Evolutionary conservation across 140 eudicot genomes (phyloP), one percentile per base, ranked within the genome.

Genomic region (Stevia rebaudiana): DNA sequence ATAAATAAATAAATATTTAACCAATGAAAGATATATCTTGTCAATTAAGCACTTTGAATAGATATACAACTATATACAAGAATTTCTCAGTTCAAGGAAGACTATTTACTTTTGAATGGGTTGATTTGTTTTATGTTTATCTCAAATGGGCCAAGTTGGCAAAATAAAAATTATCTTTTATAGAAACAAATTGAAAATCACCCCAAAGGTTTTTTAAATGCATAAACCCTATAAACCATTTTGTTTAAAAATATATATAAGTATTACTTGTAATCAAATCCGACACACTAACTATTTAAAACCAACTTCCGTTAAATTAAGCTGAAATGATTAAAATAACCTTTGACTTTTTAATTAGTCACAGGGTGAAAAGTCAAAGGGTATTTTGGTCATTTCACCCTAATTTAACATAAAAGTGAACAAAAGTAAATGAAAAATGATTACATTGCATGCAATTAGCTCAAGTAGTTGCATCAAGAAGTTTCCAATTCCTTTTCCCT

Each of bases 391-490:
- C n/a, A n/a, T n/a, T n/a, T n/a, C n/a, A n/a, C n/a, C n/a, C n/a
- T n/a, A n/a, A n/a, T n/a, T n/a, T n/a, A n/a, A n/a, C n/a, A n/a
- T n/a, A n/a, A n/a, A n/a, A n/a, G n/a, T n/a, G n/a, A 39, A 44
- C 31, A 10, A 46, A 46, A 69, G 31, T 17, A 50, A 18, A 46
- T 15, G 40, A 53, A 23, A 63, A 71, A 39, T 4, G 51, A 30
- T 69, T 58, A 92, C 99, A 83, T 81, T 70, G 39, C 67, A 71
- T 54, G 99, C 99, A 78, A 92, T 88, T 57, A 71, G 83, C 81
- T 88, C 97, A 54, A 88, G 58, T 31, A 92, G 71, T 68, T 85
- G 84, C 99, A 92, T 88, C 50, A 92, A 68, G 79, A 81, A 88
- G 36, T 76, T 79, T 31, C 99, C 99, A 31, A 92, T 61, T 47